A percentile compares a stretch with the other conserved stretches of the same genome.
Conservation (phyloP, 495 filamentous ascomycete genomes). For the Aspergillus bertholletiae region DNA sequence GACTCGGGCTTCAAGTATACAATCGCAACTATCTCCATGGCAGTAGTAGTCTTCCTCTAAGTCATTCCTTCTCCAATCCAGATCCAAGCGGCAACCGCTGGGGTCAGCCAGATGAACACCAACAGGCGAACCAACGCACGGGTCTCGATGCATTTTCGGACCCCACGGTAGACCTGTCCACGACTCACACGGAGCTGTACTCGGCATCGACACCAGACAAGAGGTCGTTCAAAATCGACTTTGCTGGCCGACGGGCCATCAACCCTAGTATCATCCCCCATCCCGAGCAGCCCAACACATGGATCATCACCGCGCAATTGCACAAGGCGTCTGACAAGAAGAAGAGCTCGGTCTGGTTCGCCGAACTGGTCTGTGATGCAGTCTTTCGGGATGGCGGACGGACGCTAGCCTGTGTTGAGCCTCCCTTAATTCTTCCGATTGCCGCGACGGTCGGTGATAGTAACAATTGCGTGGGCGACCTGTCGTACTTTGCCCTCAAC, state of each 20-base stretch:
- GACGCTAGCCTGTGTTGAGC: constrained; percentile 33
- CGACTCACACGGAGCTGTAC: constrained; percentile 30
- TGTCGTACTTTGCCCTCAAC: constrained; percentile 29
- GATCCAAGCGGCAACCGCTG: background rate
- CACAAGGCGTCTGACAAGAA: constrained; percentile 7
- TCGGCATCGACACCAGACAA: constrained; percentile 37
- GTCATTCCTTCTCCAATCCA: background rate
- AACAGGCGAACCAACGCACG: background rate
- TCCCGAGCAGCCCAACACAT: constrained; percentile 36
- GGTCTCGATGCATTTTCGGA: background rate
- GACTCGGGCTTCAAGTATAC: background rate
- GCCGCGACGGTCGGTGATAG: constrained; percentile 30
- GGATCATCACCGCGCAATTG: constrained; percentile 45
- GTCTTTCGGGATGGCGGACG: constrained; percentile 29
- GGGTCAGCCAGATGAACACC: background rate
- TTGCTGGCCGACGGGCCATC: constrained; percentile 29
- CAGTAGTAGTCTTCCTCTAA: background rate
- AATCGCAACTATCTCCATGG: background rate
- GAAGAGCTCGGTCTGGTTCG: constrained; percentile 17
- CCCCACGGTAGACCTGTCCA: constrained; percentile 11
- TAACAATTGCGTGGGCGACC: constrained; percentile 36
- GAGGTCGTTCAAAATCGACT: constrained; percentile 41
- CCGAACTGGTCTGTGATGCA: constrained; percentile 46
- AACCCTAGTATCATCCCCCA: constrained; percentile 56
- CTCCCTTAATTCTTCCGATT: constrained; percentile 36